A percentile compares a stretch with the other conserved stretches of the same genome.
Conservation (phyloP, 768 basidiomycete genomes). For the Hericium alpestre region DNA sequence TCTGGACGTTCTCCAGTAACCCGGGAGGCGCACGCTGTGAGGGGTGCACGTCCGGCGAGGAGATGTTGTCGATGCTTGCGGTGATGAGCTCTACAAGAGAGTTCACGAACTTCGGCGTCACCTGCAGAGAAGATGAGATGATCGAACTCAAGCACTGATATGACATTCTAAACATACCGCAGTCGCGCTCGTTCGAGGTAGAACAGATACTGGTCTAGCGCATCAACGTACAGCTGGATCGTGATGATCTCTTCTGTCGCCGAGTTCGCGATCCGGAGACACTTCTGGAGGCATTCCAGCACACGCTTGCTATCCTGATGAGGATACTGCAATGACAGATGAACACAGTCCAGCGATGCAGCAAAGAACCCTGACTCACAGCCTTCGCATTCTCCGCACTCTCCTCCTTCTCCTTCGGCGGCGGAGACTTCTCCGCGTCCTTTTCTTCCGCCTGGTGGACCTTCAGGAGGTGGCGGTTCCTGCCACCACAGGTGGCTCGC, state of each 20-base stretch:
- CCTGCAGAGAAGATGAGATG: conserved; percentile 30
- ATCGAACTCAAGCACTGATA: background rate
- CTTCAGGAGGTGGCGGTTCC: conserved; percentile 34
- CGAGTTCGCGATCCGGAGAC: conserved; percentile 89
- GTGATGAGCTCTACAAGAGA: conserved; percentile 93
- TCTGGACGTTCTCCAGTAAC: conserved; percentile 83
- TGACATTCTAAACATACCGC: conserved; percentile 49
- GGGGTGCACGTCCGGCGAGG: conserved; percentile 79
- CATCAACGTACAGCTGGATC: conserved; percentile 91
- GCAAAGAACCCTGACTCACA: conserved; percentile 11
- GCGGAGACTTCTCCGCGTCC: conserved; percentile 22
- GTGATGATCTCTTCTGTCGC: conserved; percentile 96
- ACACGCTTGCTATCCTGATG: conserved; percentile 96
- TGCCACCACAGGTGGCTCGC: conserved; percentile 99
- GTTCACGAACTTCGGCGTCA: conserved; percentile 94
- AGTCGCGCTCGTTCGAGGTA: conserved; percentile 88
- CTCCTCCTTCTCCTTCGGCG: conserved; percentile 30
- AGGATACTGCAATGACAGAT: conserved; percentile 42
- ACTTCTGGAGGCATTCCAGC: conserved; percentile 94
- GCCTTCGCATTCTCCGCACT: conserved; percentile 20
- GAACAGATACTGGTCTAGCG: conserved; percentile 91
- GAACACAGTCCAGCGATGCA: background rate
- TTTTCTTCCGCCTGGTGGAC: conserved; percentile 19
- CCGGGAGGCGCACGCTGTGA: conserved; percentile 81
- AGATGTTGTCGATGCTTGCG: conserved; percentile 84